Conservation (phyloP, 805 yeast genomes). For the Pichia membranifaciens region DNA sequence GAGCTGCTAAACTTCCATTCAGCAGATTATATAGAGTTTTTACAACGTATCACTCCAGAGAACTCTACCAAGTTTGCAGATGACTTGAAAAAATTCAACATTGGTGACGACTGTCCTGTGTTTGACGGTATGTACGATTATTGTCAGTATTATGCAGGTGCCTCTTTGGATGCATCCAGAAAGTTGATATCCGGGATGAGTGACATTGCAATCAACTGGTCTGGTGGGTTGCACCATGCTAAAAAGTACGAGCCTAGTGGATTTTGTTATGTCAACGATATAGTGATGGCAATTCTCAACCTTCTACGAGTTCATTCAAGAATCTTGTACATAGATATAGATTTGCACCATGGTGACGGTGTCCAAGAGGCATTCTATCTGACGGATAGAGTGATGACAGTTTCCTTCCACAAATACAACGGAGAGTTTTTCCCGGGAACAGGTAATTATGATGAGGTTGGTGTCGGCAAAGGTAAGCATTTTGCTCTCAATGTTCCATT, state of each 20-base stretch:
- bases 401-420: slow-evolving; percentile 86
- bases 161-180: slow-evolving; percentile 88
- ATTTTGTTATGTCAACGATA: slow-evolving; percentile 92
- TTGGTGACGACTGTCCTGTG: slow-evolving; percentile 92
- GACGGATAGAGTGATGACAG: slow-evolving; percentile 94
- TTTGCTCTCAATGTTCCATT: slow-evolving; percentile 88
- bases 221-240: slow-evolving; percentile 96
- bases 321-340: slow-evolving; percentile 89
- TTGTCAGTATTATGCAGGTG: slow-evolving; percentile 85
- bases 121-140: slow-evolving; percentile 94
- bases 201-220: slow-evolving; percentile 93
- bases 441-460: slow-evolving; percentile 84
- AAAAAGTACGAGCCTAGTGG: slow-evolving; percentile 93
- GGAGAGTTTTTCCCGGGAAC: slow-evolving; percentile 98
- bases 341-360: slow-evolving; percentile 96
- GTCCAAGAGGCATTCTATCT: slow-evolving; percentile 96
- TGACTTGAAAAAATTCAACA: slow-evolving; percentile 66
- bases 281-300: slow-evolving; percentile 82
- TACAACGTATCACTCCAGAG: slow-evolving; percentile 73
- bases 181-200: slow-evolving; percentile 79
- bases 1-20: slow-evolving; percentile 82
- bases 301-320: slow-evolving; percentile 84
- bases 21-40: slow-evolving; percentile 76
- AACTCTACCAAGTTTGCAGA: slow-evolving; percentile 53
- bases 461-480: slow-evolving; percentile 83